Evolutionary conservation across 805 yeast species (phyloP).

Genomic region (Spathaspora girioi): DNA sequence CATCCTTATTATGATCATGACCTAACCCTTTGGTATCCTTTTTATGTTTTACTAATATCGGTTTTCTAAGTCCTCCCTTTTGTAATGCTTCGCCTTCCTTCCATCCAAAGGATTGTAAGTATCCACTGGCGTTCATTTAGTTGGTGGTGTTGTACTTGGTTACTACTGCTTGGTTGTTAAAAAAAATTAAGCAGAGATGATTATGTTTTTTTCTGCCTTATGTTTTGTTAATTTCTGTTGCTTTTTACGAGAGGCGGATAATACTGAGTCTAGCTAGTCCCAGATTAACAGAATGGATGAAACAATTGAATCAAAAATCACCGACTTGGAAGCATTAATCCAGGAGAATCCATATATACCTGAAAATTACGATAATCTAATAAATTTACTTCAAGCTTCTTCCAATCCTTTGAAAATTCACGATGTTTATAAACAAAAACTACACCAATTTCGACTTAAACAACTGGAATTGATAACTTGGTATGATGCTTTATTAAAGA

Average conservation of each 20-base stretch:
- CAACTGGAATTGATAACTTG: conserved; percentile 12
- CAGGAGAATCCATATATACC: conserved; percentile 10
- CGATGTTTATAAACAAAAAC: conserved; percentile 9
- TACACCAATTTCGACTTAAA: conserved; percentile 8
- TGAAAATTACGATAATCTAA: conserved; percentile 14
- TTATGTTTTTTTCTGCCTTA: not conserved
- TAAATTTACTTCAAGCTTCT: conserved; percentile 1
- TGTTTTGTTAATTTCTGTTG: not conserved
- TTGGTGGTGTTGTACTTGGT: not conserved
- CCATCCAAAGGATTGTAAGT: conserved; percentile 85
- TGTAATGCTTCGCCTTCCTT: conserved; percentile 81
- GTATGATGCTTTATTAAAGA: conserved; percentile 15
- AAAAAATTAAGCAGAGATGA: not conserved
- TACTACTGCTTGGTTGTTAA: not conserved
- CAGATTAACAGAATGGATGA: not conserved
- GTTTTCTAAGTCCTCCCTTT: conserved; percentile 76
- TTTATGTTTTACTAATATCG: conserved; percentile 86
- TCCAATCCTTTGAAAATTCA: conserved; percentile 7
- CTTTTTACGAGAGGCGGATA: not conserved
- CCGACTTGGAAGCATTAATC: not conserved
- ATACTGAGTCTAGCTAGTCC: not conserved
- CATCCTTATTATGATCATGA: conserved; percentile 59
- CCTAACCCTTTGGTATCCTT: conserved; percentile 91
- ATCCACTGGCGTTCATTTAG: conserved; percentile 69
- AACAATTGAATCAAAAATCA: not conserved